Percentiles rank a stretch among this genome's conserved stretches.
These are phyloP conservation scores for Psilocybe sp. DNA, from an alignment of 768 basidiomycete genomes.

Conservation along the genomic window DNA sequence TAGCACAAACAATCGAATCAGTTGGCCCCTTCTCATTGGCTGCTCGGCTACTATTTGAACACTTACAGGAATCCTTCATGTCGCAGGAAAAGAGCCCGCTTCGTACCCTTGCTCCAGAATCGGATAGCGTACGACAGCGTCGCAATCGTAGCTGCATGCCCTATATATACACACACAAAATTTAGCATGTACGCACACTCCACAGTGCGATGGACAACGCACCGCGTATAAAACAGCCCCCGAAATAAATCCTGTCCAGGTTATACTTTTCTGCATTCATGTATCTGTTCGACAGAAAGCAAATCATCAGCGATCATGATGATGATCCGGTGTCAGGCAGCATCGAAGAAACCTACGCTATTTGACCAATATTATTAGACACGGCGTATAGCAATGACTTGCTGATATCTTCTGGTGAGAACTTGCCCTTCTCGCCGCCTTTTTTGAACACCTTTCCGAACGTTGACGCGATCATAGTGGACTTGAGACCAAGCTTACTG, in stretches of 20 bases:
- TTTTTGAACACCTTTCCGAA: slow-evolving; percentile 99
- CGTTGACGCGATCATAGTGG: slow-evolving; percentile 95
- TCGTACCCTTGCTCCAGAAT: slow-evolving; percentile 98
- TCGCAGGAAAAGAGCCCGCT: slow-evolving; percentile 92
- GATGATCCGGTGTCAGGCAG: not conserved
- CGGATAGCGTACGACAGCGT: slow-evolving; percentile 98
- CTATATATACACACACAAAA: slow-evolving; percentile 33
- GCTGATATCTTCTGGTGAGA: slow-evolving; percentile 91
- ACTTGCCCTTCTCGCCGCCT: slow-evolving; percentile 71
- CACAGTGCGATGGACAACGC: slow-evolving; percentile 18
- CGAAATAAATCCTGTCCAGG: slow-evolving; percentile 96
- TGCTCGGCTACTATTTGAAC: slow-evolving; percentile 6
- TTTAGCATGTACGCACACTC: not conserved
- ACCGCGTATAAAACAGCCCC: slow-evolving; percentile 98
- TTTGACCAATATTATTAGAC: slow-evolving; percentile 99
- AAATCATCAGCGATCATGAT: slow-evolving; percentile 1
- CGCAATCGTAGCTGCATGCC: slow-evolving; percentile 94
- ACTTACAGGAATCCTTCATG: slow-evolving; percentile 97
- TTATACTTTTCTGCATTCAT: slow-evolving; percentile 99
- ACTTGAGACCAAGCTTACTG: slow-evolving; percentile 91
- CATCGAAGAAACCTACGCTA: slow-evolving; percentile 72
- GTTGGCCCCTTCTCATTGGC: slow-evolving; percentile 8
- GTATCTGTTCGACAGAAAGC: slow-evolving; percentile 51
- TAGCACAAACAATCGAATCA: slow-evolving; percentile 11
- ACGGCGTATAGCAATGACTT: slow-evolving; percentile 93